Conservation (phyloP, 2,329 filamentous ascomycete species). For the Botryosphaeria dothidea region DNA sequence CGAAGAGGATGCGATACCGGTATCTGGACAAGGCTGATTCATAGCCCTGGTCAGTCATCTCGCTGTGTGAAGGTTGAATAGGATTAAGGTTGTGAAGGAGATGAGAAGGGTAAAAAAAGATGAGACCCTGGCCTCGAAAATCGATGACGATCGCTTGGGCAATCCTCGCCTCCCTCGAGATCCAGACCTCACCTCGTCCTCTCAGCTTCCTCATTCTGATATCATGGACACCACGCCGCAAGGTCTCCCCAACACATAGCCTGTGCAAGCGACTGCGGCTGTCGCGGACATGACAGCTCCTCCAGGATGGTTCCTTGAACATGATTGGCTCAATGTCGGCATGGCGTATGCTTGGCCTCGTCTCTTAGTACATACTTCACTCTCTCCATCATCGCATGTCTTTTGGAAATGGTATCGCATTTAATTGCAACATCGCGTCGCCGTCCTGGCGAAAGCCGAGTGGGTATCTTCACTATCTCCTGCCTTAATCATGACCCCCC, state of each 20-base stretch:
- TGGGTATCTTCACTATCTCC: not conserved
- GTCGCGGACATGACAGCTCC: too few relatives aligned
- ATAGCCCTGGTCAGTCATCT: not conserved
- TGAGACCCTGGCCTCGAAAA: not conserved
- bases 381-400: too few relatives aligned
- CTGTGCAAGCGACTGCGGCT: too few relatives aligned
- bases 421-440: not conserved
- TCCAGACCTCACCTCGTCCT: not conserved
- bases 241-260: too few relatives aligned
- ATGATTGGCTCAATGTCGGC: conserved; percentile 2
- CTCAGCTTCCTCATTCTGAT: not conserved
- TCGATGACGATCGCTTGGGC: not conserved
- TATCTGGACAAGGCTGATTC: conserved; percentile 21
- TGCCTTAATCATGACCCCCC: not conserved
- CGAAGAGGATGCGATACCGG: conserved; percentile 33
- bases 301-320: too few relatives aligned
- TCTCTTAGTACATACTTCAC: not conserved
- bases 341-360: not conserved
- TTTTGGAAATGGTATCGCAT: not conserved
- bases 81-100: conserved; percentile 10
- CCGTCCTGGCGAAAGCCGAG: not conserved
- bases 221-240: too few relatives aligned
- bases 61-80: not conserved
- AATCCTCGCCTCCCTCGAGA: not conserved
- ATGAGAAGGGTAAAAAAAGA: not conserved